phyloP scores from a whole-genome alignment of 148 eudicot genomes.

The Pouteria glomerata region DNA sequence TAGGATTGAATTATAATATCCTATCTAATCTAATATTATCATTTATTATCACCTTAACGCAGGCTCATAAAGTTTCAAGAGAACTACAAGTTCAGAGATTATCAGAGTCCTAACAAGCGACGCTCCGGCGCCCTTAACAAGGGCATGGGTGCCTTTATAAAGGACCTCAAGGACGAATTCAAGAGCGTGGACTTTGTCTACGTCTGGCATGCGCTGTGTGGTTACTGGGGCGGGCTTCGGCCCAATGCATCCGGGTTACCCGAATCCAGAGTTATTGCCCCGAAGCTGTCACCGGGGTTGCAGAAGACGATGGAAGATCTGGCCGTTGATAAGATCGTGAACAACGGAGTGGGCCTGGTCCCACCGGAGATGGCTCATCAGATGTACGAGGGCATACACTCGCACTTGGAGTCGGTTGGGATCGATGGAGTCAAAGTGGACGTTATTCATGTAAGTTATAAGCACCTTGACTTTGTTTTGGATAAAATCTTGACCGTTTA shows the following conservation, averaged over 20 bases:
- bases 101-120: slow-evolving; percentile 32
- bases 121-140: slow-evolving; percentile 27
- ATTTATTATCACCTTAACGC: no score
- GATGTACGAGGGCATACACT: slow-evolving; percentile 79
- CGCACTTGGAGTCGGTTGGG: slow-evolving; percentile 70
- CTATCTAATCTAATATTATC: no score
- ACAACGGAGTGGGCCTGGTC: slow-evolving; percentile 82
- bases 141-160: slow-evolving; percentile 78
- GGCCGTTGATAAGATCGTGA: slow-evolving; percentile 88
- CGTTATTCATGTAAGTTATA: slow-evolving; percentile 75
- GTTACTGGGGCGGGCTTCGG: slow-evolving; percentile 92
- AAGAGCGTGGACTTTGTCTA: slow-evolving; percentile 73
- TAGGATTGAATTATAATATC: no score
- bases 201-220: slow-evolving; percentile 95
- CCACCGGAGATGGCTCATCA: slow-evolving; percentile 58
- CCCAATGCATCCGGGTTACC: slow-evolving; percentile 62
- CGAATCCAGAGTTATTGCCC: slow-evolving; percentile 41
- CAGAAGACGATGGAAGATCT: slow-evolving; percentile 85
- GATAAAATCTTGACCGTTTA: no score
- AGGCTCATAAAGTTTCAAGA: slow-evolving; percentile 67
- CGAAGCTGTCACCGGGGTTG: slow-evolving; percentile 64
- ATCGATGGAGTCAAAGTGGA: slow-evolving; percentile 95
- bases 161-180: slow-evolving; percentile 66
- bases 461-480: no score
- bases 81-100: slow-evolving; percentile 79